Base-by-base conservation (phyloP, 140 eudicot species). In the Senecio squalidus region DNA sequence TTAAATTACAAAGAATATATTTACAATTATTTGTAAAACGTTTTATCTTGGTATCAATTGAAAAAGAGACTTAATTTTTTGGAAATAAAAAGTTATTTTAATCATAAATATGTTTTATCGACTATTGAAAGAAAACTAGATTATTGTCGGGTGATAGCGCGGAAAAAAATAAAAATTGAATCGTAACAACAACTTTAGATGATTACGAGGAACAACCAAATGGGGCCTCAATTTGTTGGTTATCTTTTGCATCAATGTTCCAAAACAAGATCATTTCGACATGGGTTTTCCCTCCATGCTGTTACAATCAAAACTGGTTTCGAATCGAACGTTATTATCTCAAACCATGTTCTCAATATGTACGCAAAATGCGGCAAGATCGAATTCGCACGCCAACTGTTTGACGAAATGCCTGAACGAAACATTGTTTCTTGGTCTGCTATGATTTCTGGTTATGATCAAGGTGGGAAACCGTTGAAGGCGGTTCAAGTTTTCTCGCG, bases 351-450 rank as follows among this genome's bases (percentile, higher is more conserved):
- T 6, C 77, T 84, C 15, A 84, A 84, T 41, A 68, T 84, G 76
- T 88, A 84, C 10, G 85, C 91, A 0, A 84, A 79, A 58, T 88
- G 95, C 57, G 92, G 82, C 0, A 61, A 34, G 4, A 38, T 77
- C 3, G 58, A 72, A n/a, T 46, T 9, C 2, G 88, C 96, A 18
- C 80, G 67, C 70, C 68, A 83, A 17, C 9, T 89, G 78, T 89
- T 89, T 14, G 89, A 78, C 5, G 79, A 78, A 39, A 85, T 89
- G 94, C 48, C 89, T 30, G 58, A 84, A 6, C 74, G 82, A 77
- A 82, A 84, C 65, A 47, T 84, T 18, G 91, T 88, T 16, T 76
- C 78, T 16, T 88, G 96, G 96, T 80, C 94, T 18, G 80, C 91
- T 58, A 79, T 84, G 82, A 73, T 84, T 15, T 81, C 95, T 10